phyloP scores from a whole-genome alignment of 2,329 filamentous ascomycete species.

The Exserohilum rostratum region DNA sequence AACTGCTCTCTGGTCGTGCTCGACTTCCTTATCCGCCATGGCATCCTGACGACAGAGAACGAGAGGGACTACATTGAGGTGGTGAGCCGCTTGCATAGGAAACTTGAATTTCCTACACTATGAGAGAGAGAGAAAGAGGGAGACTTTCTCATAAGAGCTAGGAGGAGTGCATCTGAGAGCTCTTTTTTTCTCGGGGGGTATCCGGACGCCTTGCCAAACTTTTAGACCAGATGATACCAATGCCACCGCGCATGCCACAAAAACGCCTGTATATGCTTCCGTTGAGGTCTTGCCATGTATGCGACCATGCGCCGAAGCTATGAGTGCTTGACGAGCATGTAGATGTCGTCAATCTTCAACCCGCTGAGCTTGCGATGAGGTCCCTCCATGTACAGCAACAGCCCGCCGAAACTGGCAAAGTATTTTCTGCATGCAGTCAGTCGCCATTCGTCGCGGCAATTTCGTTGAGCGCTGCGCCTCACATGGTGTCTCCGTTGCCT shows the following conservation, averaged over 20 bases:
- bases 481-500: slow-evolving; percentile 85
- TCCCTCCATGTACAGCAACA: slow-evolving; percentile 88
- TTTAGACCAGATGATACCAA: slow-evolving; percentile 39
- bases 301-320: slow-evolving; percentile 5
- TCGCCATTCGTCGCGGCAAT: slow-evolving; percentile 9
- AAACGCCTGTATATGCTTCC: slow-evolving; percentile 43
- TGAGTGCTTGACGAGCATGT: slow-evolving; percentile 91
- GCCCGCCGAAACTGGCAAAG: slow-evolving; percentile 90
- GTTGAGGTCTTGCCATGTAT: slow-evolving; percentile 11
- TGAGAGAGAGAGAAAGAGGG: slow-evolving; percentile 23
- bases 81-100: slow-evolving; percentile 73
- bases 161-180: slow-evolving; percentile 14
- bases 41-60: slow-evolving; percentile 77
- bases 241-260: slow-evolving; percentile 27
- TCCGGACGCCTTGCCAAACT: slow-evolving; percentile 37
- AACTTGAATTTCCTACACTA: slow-evolving; percentile 72
- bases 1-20: slow-evolving; percentile 86
- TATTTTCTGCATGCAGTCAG: slow-evolving; percentile 70
- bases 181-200: slow-evolving; percentile 34
- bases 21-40: slow-evolving; percentile 89
- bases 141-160: background rate
- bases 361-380: slow-evolving; percentile 95
- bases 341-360: slow-evolving; percentile 89
- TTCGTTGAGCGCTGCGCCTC: slow-evolving; percentile 49
- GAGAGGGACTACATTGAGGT: slow-evolving; percentile 82